phyloP scores from a whole-genome alignment of 345 rosid genomes.

The Pugionium cornutum region DNA sequence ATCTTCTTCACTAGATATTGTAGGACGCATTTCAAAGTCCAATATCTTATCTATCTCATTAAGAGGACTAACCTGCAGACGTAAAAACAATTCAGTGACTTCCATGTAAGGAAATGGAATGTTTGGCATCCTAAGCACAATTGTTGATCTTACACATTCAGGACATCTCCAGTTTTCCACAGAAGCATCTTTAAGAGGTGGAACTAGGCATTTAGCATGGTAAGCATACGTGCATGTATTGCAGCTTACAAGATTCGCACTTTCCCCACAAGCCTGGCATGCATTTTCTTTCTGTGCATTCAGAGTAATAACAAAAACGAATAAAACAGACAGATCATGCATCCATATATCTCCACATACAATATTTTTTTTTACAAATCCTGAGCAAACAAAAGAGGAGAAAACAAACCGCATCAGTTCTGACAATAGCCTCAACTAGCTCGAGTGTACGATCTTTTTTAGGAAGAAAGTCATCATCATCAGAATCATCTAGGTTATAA shows the following conservation, averaged over 20 bases:
- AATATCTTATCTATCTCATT: conserved; percentile 90
- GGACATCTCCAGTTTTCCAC: conserved; percentile 95
- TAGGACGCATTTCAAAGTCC: conserved; percentile 95
- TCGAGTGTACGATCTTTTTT: conserved; percentile 58
- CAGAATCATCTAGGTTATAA: conserved; percentile 89
- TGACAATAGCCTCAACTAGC: conserved; percentile 67
- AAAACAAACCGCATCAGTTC: conserved; percentile 76
- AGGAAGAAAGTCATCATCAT: conserved; percentile 69
- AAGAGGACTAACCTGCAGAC: conserved; percentile 89
- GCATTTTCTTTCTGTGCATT: conserved; percentile 47
- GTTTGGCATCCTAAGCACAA: background rate
- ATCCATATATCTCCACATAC: background rate
- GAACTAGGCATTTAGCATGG: conserved; percentile 81
- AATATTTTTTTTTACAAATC: too few species aligned
- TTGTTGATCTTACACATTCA: conserved; percentile 43
- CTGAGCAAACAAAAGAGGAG: conserved; percentile 7
- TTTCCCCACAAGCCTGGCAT: conserved; percentile 92
- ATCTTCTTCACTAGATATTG: conserved; percentile 60
- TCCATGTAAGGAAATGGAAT: conserved; percentile 12
- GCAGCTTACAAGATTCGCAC: conserved; percentile 71
- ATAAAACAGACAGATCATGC: background rate
- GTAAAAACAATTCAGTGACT: conserved; percentile 34
- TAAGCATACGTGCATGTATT: conserved; percentile 83
- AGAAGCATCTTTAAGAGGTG: conserved; percentile 70
- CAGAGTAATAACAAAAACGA: conserved; percentile 1